These are phyloP conservation scores for Fomitopsis schrenkii DNA, from an alignment of 1,284 basidiomycete genomes.

Conservation along the genomic window DNA sequence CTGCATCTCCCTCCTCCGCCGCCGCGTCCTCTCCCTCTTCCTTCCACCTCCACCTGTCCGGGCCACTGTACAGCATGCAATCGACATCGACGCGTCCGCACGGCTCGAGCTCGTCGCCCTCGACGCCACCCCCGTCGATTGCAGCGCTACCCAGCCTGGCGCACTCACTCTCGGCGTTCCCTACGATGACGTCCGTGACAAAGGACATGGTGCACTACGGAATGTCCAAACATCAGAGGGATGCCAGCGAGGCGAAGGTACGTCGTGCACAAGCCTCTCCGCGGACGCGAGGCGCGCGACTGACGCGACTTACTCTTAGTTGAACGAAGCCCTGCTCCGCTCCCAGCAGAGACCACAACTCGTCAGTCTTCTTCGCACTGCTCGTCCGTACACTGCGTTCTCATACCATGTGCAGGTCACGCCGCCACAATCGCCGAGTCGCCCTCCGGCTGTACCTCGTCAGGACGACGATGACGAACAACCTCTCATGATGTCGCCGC, in stretches of 20 bases:
- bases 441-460: not conserved
- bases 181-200: conserved; percentile 28
- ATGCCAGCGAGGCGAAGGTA: conserved; percentile 28
- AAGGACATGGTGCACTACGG: conserved; percentile 32
- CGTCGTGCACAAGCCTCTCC: not conserved
- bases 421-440: conserved; percentile 6
- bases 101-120: conserved; percentile 4
- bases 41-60: conserved; percentile 10
- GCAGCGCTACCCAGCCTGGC: conserved; percentile 28
- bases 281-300: not conserved
- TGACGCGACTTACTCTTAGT: conserved; percentile 3
- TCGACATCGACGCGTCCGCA: conserved; percentile 11
- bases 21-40: conserved; percentile 12
- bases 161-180: conserved; percentile 29
- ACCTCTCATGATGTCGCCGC: conserved; percentile 17
- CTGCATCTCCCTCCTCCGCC: conserved; percentile 11
- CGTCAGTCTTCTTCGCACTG: not conserved
- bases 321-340: not conserved
- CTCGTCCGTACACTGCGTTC: not conserved
- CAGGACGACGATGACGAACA: conserved; percentile 19
- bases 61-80: conserved; percentile 11
- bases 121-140: conserved; percentile 15
- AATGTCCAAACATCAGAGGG: conserved; percentile 22
- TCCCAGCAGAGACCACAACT: not conserved
- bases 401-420: conserved; percentile 4